Evolutionary conservation across 371 early-diverging fungal genomes (phyloP).

Genomic region (Rozella allomycis): DNA sequence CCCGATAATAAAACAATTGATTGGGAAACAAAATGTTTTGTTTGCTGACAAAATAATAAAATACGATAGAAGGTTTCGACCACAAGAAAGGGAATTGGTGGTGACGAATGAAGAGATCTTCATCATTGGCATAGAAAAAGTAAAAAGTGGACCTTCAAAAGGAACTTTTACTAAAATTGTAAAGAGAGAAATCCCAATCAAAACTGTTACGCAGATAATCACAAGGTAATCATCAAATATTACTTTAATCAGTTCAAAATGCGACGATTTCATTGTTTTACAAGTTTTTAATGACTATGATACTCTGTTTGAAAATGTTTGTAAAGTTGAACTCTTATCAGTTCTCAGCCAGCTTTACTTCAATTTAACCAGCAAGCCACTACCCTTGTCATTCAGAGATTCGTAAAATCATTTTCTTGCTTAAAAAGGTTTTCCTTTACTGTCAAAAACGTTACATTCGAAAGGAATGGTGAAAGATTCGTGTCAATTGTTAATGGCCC

Average conservation of each 20-base stretch:
- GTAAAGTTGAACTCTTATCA: slow-evolving; percentile 68
- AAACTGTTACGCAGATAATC: slow-evolving; percentile 13
- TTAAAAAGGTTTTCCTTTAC: slow-evolving; percentile 17
- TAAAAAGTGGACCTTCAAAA: slow-evolving; percentile 24
- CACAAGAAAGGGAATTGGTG: slow-evolving; percentile 14
- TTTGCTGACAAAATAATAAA: slow-evolving; percentile 18
- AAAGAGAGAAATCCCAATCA: slow-evolving; percentile 17
- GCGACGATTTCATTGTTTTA: slow-evolving; percentile 65
- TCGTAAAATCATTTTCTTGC: slow-evolving; percentile 7
- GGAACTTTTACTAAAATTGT: slow-evolving; percentile 24
- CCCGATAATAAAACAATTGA: slow-evolving; percentile 29
- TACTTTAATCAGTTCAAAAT: slow-evolving; percentile 6
- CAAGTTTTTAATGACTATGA: slow-evolving; percentile 38
- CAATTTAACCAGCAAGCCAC: slow-evolving; percentile 3
- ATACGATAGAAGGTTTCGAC: slow-evolving; percentile 27
- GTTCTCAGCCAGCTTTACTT: slow-evolving; percentile 14
- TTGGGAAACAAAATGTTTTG: slow-evolving; percentile 19
- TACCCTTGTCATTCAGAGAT: slow-evolving; percentile 16
- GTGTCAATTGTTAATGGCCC: not conserved
- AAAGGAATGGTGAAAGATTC: slow-evolving; percentile 10
- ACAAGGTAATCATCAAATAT: slow-evolving; percentile 13
- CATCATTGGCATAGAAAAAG: slow-evolving; percentile 21
- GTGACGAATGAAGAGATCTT: slow-evolving; percentile 14
- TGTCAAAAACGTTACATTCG: slow-evolving; percentile 32
- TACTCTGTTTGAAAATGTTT: slow-evolving; percentile 33